phyloP scores from a whole-genome alignment of 2,329 filamentous ascomycete genomes.

The Chrysoporthe deuterocubensis region DNA sequence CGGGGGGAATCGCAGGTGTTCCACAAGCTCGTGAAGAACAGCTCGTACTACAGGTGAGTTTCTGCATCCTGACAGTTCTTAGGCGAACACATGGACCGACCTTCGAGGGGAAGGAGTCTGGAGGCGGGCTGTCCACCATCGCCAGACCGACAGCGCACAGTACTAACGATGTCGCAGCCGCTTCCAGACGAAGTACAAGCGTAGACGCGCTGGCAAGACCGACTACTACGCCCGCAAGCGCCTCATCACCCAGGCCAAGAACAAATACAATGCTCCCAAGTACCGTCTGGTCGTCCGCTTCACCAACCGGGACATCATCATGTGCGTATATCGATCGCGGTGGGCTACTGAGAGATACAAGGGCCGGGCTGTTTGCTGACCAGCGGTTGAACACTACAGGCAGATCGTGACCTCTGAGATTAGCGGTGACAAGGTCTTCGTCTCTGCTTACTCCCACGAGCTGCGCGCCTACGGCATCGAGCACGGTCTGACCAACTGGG shows the following conservation, averaged over 20 bases:
- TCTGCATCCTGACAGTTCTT: slow-evolving; percentile 1
- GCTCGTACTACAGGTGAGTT: slow-evolving; percentile 96
- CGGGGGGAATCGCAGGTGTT: slow-evolving; percentile 70
- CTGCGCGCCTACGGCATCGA: slow-evolving; percentile 96
- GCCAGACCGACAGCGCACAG: neutral
- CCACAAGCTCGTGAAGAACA: slow-evolving; percentile 97
- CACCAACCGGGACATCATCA: slow-evolving; percentile 84
- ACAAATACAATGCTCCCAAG: slow-evolving; percentile 99
- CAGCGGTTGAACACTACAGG: slow-evolving; percentile 60
- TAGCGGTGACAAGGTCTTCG: slow-evolving; percentile 96
- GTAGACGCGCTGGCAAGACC: slow-evolving; percentile 94
- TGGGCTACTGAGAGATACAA: neutral
- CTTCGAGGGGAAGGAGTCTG: neutral
- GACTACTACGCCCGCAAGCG: slow-evolving; percentile 99
- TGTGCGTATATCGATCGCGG: slow-evolving; percentile 22
- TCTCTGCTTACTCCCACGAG: slow-evolving; percentile 93
- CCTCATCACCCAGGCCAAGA: slow-evolving; percentile 99
- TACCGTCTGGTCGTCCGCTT: slow-evolving; percentile 99
- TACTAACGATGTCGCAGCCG: slow-evolving; percentile 60
- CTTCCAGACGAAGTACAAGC: slow-evolving; percentile 99
- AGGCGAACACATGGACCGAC: neutral
- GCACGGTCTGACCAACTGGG: slow-evolving; percentile 99
- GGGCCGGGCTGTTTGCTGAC: slow-evolving; percentile 9
- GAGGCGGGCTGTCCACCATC: neutral
- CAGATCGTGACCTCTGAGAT: slow-evolving; percentile 98